Conservation (phyloP, 2,329 filamentous ascomycete genomes). For the Blastomyces parvus region DNA sequence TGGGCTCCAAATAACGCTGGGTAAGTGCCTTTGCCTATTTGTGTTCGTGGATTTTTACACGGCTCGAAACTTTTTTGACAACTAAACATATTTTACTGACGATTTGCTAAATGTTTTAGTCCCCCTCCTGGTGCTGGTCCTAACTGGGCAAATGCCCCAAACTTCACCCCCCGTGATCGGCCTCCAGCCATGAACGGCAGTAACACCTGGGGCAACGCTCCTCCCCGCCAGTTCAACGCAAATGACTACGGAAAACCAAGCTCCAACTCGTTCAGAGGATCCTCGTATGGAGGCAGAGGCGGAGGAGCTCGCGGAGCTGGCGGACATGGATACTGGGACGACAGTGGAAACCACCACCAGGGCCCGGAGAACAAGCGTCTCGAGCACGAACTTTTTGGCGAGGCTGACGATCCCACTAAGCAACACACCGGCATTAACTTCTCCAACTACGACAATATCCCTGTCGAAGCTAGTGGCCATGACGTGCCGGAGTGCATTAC, state of each 20-base stretch:
- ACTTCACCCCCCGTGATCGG: conserved; percentile 43
- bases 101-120: conserved; percentile 20
- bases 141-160: conserved; percentile 49
- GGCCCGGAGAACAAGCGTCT: conserved; percentile 79
- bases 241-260: conserved; percentile 53
- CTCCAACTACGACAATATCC: conserved; percentile 99
- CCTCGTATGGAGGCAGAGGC: conserved; percentile 36
- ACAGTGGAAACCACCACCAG: conserved; percentile 81
- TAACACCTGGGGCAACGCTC: conserved; percentile 29
- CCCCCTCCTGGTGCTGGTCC: conserved; percentile 16
- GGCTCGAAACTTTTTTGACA: background rate
- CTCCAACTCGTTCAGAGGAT: conserved; percentile 32
- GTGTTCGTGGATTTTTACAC: conserved; percentile 11
- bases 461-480: conserved; percentile 89
- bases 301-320: conserved; percentile 55
- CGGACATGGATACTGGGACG: conserved; percentile 91
- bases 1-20: conserved; percentile 22
- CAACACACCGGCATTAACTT: conserved; percentile 99
- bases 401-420: conserved; percentile 83
- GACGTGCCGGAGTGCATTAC: conserved; percentile 87
- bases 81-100: background rate
- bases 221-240: conserved; percentile 46
- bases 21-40: conserved; percentile 30
- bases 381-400: conserved; percentile 92
- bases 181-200: conserved; percentile 30